Percentiles rank a stretch among this genome's conserved stretches.
Evolutionary conservation across 768 basidiomycete species (phyloP).

Genomic region (Nevesoporus exiguus): DNA sequence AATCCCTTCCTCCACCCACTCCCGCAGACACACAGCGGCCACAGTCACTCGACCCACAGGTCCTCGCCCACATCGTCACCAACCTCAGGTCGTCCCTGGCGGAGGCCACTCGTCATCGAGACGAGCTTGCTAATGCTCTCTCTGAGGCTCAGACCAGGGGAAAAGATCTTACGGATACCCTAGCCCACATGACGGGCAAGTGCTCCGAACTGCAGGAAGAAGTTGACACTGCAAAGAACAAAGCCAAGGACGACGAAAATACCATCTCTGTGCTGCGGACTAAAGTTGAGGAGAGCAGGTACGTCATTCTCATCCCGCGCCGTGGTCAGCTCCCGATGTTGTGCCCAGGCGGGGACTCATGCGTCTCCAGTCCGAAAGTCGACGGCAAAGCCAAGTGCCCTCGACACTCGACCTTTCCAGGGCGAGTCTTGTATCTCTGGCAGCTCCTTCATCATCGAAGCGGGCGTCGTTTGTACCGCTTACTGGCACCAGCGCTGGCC

Average conservation of each 20-base stretch:
- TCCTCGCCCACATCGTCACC: constrained; percentile 73
- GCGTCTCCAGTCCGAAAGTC: constrained; percentile 77
- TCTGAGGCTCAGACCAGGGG: constrained; percentile 50
- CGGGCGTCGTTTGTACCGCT: constrained; percentile 76
- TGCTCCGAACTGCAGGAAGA: constrained; percentile 56
- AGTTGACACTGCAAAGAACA: constrained; percentile 46
- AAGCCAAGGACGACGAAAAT: constrained; percentile 70
- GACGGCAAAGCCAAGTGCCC: constrained; percentile 54
- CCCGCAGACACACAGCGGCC: constrained; percentile 36
- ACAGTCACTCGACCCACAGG: constrained; percentile 64
- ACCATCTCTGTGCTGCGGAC: constrained; percentile 69
- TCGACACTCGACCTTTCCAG: constrained; percentile 55
- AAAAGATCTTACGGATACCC: constrained; percentile 57
- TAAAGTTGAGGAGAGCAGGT: constrained; percentile 91
- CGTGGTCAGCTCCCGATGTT: constrained; percentile 4
- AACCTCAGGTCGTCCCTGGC: constrained; percentile 65
- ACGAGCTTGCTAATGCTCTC: constrained; percentile 56
- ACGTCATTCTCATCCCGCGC: constrained; percentile 17
- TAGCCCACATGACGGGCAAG: constrained; percentile 64
- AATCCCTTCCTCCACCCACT: constrained; percentile 52
- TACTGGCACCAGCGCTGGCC: constrained; percentile 48
- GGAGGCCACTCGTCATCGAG: constrained; percentile 67
- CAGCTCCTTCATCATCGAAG: constrained; percentile 53
- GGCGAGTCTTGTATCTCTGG: constrained; percentile 37
- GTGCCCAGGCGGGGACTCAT: constrained; percentile 70